Conservation (phyloP, 306 rosid genomes). For the Datisca glomerata region DNA sequence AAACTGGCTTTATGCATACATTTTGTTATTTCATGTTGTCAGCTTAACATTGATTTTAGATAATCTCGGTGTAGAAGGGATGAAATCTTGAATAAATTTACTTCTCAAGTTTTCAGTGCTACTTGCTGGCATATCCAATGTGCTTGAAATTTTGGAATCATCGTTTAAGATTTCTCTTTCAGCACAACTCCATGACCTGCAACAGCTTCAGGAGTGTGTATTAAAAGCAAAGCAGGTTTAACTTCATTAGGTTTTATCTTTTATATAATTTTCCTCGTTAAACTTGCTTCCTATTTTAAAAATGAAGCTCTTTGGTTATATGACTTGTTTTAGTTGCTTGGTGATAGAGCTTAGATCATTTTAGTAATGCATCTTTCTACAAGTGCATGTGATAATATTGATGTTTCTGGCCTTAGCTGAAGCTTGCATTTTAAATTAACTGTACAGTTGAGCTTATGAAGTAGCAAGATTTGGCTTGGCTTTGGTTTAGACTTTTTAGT, state of each 20-base stretch:
- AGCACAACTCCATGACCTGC: conserved; percentile 72
- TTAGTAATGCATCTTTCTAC: too few relatives aligned
- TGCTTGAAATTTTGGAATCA: conserved; percentile 79
- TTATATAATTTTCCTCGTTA: neutral
- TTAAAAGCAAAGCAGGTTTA: conserved; percentile 84
- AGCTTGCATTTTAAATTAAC: too few relatives aligned
- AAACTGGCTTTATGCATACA: neutral
- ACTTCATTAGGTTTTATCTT: conserved; percentile 10
- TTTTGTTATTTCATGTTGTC: conserved; percentile 4
- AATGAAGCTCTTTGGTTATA: too few relatives aligned
- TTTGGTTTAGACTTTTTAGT: neutral
- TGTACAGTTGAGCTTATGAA: too few relatives aligned
- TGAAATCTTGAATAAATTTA: conserved; percentile 40
- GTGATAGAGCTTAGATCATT: too few relatives aligned
- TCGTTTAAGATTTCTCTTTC: conserved; percentile 80
- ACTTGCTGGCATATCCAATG: conserved; percentile 74
- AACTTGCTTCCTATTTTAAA: neutral
- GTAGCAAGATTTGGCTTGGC: too few relatives aligned
- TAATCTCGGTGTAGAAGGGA: conserved; percentile 35
- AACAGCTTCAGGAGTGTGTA: conserved; percentile 73
- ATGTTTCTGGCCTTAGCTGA: too few relatives aligned
- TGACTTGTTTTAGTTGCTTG: too few relatives aligned
- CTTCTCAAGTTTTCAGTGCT: conserved; percentile 59
- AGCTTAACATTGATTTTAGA: conserved; percentile 39
- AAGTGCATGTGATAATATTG: too few relatives aligned